These are phyloP conservation scores for Psilocybe cubensis DNA, from an alignment of 768 basidiomycete genomes.

Conservation along the genomic window DNA sequence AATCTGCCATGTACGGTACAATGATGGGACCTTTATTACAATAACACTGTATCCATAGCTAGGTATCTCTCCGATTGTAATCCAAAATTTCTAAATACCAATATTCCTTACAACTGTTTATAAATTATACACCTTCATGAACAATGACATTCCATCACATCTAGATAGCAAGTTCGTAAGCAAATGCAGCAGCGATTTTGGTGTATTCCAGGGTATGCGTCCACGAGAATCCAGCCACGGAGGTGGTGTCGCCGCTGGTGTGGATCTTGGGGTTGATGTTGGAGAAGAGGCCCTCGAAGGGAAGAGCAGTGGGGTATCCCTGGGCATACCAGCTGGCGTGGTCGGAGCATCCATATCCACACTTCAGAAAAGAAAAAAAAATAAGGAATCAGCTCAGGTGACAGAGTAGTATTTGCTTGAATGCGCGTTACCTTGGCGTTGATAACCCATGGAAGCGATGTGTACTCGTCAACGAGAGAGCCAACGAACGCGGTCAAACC, in stretches of 20 bases:
- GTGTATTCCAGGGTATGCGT: constrained; percentile 57
- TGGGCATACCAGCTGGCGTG: constrained; percentile 43
- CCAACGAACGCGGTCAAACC: constrained; percentile 46
- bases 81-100: background rate
- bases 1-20: too few species aligned
- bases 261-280: constrained; percentile 29
- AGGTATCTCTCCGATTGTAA: background rate
- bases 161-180: constrained; percentile 46
- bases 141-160: too few species aligned
- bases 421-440: constrained; percentile 25
- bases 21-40: background rate
- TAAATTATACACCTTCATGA: background rate
- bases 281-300: constrained; percentile 33
- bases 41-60: background rate
- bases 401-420: background rate
- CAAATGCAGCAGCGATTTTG: constrained; percentile 60
- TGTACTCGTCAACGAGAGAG: constrained; percentile 44
- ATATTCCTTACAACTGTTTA: background rate
- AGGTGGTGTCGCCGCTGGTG: constrained; percentile 34
- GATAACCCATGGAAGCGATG: constrained; percentile 42
- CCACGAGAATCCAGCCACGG: constrained; percentile 40
- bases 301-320: constrained; percentile 47
- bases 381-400: background rate
- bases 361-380: constrained; percentile 20
- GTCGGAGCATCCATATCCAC: constrained; percentile 33